Evolutionary conservation across 1,284 basidiomycete species (phyloP), one percentile per base, ranked within the genome.

Genomic region (Inonotus obliquus): DNA sequence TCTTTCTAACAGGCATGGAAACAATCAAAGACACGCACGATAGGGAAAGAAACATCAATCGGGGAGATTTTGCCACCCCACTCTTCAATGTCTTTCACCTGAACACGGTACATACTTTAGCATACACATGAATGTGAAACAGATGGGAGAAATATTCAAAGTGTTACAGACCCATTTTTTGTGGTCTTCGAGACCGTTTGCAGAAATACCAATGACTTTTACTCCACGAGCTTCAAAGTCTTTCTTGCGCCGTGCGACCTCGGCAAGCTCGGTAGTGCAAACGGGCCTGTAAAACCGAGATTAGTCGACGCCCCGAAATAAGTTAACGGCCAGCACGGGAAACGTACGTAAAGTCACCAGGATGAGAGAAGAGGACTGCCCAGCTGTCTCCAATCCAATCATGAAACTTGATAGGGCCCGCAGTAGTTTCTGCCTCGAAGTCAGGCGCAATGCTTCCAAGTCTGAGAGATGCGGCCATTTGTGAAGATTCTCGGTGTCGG

Each of bases 241-340:
- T 17, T 79, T 77, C n/a, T 83, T 81, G 64, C 91, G 87, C 68
- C 92, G 87, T 45, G 96, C 91, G 37, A 98, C 94, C 72, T 97
- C 96, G 59, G 93, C 95, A 56, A 99, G 88, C 80, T 99, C 97
- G 56, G 97, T 99, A 54, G 97, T 94, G 81, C 94, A 96, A 58
- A 96, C 86, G 52, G 89, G 89, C 25, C 60, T 61, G 19, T n/a
- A 91, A 94, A 82, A 97, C 97, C 63, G 97, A 79, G 83, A 87
- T 88, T 90, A 57, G 39, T n/a, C n/a, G n/a, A n/a, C n/a, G n/a
- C n/a, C n/a, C n/a, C n/a, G n/a, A n/a, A n/a, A n/a, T n/a, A 54
- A 5, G 13, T 27, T n/a, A n/a, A 35, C 13, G 35, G 17, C 14
- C 9, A 14, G 7, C 23, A 21, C 35, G 25, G 39, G 47, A 35